Percentiles rank a stretch among this genome's conserved stretches.
Evolutionary conservation across 495 filamentous ascomycete genomes (phyloP).

Genomic region (Aspergillus incahuasiensis): DNA sequence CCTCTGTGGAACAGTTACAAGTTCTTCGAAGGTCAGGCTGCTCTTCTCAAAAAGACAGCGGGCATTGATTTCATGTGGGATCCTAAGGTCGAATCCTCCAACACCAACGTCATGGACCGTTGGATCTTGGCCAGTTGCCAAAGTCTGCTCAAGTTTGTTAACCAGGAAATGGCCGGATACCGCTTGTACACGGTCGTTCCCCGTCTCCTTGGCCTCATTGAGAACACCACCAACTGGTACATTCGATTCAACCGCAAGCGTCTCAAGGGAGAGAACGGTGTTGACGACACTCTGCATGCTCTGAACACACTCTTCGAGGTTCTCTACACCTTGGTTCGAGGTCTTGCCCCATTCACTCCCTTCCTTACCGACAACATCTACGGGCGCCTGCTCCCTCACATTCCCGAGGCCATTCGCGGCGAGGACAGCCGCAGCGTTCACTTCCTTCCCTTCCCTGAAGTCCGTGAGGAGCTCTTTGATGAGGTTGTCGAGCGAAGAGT

Average conservation of each 20-base stretch:
- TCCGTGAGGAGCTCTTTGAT: slow-evolving; percentile 83
- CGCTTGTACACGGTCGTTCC: slow-evolving; percentile 94
- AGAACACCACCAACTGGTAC: slow-evolving; percentile 98
- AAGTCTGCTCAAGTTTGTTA: slow-evolving; percentile 85
- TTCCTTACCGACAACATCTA: slow-evolving; percentile 97
- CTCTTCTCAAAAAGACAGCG: slow-evolving; percentile 84
- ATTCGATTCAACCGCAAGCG: slow-evolving; percentile 98
- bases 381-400: slow-evolving; percentile 72
- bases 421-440: slow-evolving; percentile 82
- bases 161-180: slow-evolving; percentile 91
- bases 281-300: slow-evolving; percentile 84
- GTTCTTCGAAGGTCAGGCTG: slow-evolving; percentile 96
- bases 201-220: slow-evolving; percentile 78
- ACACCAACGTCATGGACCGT: slow-evolving; percentile 92
- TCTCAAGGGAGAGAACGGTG: slow-evolving; percentile 87
- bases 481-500: slow-evolving; percentile 80
- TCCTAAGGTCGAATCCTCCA: slow-evolving; percentile 63
- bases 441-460: slow-evolving; percentile 86
- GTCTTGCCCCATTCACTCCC: slow-evolving; percentile 89
- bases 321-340: slow-evolving; percentile 79
- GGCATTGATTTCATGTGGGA: slow-evolving; percentile 76
- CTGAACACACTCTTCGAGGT: slow-evolving; percentile 97
- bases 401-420: slow-evolving; percentile 58
- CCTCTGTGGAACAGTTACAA: slow-evolving; percentile 98
- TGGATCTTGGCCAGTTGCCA: slow-evolving; percentile 96